Evolutionary conservation across 768 basidiomycete genomes (phyloP).

Genomic region (Auricularia sp.): DNA sequence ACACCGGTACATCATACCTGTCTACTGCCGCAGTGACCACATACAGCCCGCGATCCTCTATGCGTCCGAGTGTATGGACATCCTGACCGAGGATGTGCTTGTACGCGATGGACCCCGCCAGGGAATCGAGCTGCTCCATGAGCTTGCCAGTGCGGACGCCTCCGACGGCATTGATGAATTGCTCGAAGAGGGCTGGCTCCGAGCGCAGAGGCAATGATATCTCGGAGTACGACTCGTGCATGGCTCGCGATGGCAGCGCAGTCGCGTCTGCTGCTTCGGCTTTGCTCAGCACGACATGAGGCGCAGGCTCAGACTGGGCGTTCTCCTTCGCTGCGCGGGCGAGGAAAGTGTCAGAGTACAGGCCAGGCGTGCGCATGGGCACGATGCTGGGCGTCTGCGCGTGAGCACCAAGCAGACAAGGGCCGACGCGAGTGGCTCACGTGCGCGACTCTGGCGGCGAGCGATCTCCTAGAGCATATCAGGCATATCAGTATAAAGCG

Average conservation of each 20-base stretch:
- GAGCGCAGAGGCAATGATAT: constrained; percentile 54
- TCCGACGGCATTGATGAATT: constrained; percentile 61
- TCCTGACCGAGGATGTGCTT: constrained; percentile 67
- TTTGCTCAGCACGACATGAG: not conserved
- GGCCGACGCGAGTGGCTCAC: constrained; percentile 20
- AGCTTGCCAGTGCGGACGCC: constrained; percentile 64
- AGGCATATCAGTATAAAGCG: not conserved
- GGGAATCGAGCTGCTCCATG: constrained; percentile 72
- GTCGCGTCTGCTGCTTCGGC: not conserved
- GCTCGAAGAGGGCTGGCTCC: constrained; percentile 46
- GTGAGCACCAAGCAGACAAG: constrained; percentile 6
- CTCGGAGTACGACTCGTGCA: constrained; percentile 67
- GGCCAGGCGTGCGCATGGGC: constrained; percentile 39
- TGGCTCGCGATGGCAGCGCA: constrained; percentile 35
- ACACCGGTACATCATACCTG: constrained; percentile 30
- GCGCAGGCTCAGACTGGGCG: not conserved
- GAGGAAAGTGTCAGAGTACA: constrained; percentile 53
- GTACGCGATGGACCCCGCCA: constrained; percentile 79
- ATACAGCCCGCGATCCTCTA: constrained; percentile 61
- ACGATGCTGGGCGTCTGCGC: constrained; percentile 32
- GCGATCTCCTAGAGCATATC: constrained; percentile 29
- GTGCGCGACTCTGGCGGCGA: constrained; percentile 44
- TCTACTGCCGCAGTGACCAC: constrained; percentile 80
- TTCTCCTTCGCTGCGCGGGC: constrained; percentile 3
- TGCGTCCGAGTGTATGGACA: constrained; percentile 41